Evolutionary conservation across 148 eudicot genomes (phyloP).

Genomic region (Camellia lanceoleosa): DNA sequence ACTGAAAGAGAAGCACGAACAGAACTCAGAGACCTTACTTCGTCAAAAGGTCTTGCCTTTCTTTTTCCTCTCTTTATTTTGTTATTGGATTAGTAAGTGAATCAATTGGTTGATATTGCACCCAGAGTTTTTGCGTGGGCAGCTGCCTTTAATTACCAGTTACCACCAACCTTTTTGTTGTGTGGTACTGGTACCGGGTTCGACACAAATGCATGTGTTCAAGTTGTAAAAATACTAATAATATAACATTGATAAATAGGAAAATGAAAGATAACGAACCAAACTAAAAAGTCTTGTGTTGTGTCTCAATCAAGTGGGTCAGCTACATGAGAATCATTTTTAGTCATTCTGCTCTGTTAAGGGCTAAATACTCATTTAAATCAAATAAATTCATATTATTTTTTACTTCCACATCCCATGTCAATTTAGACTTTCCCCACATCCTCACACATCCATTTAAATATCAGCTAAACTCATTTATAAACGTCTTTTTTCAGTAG

Average conservation of each 20-base stretch:
- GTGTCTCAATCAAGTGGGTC: no score
- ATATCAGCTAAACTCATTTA: no score
- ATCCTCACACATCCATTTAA: no score
- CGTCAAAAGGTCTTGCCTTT: conserved; percentile 55
- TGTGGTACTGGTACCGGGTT: not conserved
- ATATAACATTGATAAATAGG: not conserved
- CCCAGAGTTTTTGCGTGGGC: not conserved
- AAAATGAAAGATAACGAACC: not conserved
- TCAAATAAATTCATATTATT: no score
- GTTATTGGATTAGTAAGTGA: not conserved
- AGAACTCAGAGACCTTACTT: conserved; percentile 47
- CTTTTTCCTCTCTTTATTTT: not conserved
- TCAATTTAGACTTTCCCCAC: no score
- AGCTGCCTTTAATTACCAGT: no score
- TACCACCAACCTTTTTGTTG: not conserved
- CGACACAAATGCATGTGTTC: not conserved
- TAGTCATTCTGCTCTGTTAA: no score
- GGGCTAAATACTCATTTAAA: no score
- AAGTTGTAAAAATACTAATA: not conserved
- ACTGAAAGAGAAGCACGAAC: conserved; percentile 49
- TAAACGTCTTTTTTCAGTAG: no score
- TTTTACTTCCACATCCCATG: no score
- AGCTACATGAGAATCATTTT: no score
- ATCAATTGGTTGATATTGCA: not conserved
- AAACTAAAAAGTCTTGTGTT: no score